A percentile compares a stretch with the other conserved stretches of the same genome.
Evolutionary conservation across 1,284 basidiomycete genomes (phyloP).

Genomic region (Irpex sp.): DNA sequence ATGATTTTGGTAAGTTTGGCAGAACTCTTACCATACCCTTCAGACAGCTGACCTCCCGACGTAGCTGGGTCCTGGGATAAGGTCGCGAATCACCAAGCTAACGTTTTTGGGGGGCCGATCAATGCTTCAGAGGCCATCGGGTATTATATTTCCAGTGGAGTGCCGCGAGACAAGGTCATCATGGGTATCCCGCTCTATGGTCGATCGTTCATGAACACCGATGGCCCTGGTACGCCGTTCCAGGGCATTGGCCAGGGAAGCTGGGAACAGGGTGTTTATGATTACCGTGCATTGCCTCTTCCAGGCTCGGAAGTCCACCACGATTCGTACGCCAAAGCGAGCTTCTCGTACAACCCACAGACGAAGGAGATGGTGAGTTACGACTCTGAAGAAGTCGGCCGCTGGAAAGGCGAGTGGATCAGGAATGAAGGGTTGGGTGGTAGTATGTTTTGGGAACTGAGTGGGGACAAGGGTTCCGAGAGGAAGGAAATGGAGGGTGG

Average conservation of each 20-base stretch:
- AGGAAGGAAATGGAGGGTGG: constrained; percentile 66
- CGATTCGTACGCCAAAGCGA: constrained; percentile 58
- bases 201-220: constrained; percentile 84
- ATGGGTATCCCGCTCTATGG: constrained; percentile 92
- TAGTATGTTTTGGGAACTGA: constrained; percentile 86
- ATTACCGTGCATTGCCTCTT: constrained; percentile 75
- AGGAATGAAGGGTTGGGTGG: constrained; percentile 66
- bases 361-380: constrained; percentile 79
- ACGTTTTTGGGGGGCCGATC: constrained; percentile 68
- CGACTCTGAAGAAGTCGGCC: constrained; percentile 67
- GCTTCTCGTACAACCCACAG: constrained; percentile 69
- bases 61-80: constrained; percentile 84
- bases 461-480: constrained; percentile 68
- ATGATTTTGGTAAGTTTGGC: constrained; percentile 64
- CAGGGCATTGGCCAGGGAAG: constrained; percentile 71
- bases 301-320: constrained; percentile 60
- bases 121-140: constrained; percentile 68
- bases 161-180: constrained; percentile 78
- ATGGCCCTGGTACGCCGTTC: constrained; percentile 79
- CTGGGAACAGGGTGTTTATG: constrained; percentile 81
- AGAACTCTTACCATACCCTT: not conserved
- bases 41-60: constrained; percentile 13
- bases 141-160: constrained; percentile 73
- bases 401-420: constrained; percentile 77
- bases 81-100: constrained; percentile 86